phyloP scores from a whole-genome alignment of 441 rosid species.

The Populus trichocarpa region DNA sequence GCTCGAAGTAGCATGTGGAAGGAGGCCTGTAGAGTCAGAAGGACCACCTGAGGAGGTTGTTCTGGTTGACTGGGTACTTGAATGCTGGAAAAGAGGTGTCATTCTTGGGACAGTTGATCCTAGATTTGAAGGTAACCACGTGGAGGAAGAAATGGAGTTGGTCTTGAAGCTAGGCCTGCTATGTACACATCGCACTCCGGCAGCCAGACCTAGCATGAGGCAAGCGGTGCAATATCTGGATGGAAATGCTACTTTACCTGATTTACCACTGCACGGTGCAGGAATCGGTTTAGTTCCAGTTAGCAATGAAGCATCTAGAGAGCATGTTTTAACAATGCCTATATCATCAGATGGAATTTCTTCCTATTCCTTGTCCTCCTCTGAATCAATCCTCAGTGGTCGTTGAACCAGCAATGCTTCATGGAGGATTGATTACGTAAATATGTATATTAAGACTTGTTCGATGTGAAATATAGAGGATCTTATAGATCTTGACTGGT shows the following conservation, averaged over 20 bases:
- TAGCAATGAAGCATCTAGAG: slow-evolving; percentile 1
- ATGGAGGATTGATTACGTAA: neutral
- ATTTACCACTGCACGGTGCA: slow-evolving; percentile 19
- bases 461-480: neutral
- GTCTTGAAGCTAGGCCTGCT: slow-evolving; percentile 54
- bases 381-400: slow-evolving; percentile 19
- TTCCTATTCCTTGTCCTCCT: slow-evolving; percentile 11
- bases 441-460: neutral
- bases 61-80: slow-evolving; percentile 46
- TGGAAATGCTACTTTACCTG: slow-evolving; percentile 34
- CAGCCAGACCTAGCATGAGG: slow-evolving; percentile 45
- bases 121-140: slow-evolving; percentile 36
- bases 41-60: slow-evolving; percentile 24
- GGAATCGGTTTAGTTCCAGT: slow-evolving; percentile 19
- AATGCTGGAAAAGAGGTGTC: slow-evolving; percentile 41
- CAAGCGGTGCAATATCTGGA: slow-evolving; percentile 44
- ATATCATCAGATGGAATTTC: neutral
- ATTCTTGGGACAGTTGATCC: slow-evolving; percentile 40
- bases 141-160: slow-evolving; percentile 47
- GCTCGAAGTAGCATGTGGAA: slow-evolving; percentile 64
- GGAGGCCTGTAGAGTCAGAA: slow-evolving; percentile 46
- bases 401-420: slow-evolving; percentile 8
- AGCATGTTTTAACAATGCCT: neutral
- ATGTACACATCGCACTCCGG: slow-evolving; percentile 39
- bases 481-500: too few relatives aligned